Evolutionary conservation across 202 grass and related monocot genomes (phyloP).

Genomic region (Carex arenaria): DNA sequence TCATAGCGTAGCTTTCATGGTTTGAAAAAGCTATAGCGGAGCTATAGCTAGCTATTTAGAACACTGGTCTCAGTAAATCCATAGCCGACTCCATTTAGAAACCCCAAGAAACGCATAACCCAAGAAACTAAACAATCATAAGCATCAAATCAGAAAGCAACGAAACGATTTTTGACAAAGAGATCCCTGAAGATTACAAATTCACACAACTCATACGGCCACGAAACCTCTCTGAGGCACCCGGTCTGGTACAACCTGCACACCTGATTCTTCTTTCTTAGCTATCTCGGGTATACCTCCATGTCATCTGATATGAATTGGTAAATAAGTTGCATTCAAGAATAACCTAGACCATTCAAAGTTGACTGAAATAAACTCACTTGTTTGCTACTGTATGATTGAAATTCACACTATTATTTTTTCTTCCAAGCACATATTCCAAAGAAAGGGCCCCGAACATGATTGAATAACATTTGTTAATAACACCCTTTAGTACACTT

Average conservation of each 20-base stretch:
- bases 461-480: background rate
- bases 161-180: background rate
- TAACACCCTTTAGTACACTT: background rate
- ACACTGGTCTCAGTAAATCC: background rate
- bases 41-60: too few relatives aligned
- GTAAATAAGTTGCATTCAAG: background rate
- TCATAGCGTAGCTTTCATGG: too few relatives aligned
- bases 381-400: background rate
- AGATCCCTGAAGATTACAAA: background rate
- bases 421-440: background rate
- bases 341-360: background rate
- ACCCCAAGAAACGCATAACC: background rate
- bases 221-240: background rate
- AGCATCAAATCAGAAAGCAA: background rate
- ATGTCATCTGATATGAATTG: too few relatives aligned
- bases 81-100: background rate
- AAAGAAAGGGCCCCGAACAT: background rate
- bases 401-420: background rate
- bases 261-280: background rate
- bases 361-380: background rate
- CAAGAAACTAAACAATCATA: background rate
- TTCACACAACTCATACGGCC: background rate
- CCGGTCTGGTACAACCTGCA: background rate
- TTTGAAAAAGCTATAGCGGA: too few relatives aligned
- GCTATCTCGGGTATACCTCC: background rate